These are phyloP conservation scores for Sisymbrium irio DNA, from an alignment of 345 rosid species.

Conservation along the genomic window DNA sequence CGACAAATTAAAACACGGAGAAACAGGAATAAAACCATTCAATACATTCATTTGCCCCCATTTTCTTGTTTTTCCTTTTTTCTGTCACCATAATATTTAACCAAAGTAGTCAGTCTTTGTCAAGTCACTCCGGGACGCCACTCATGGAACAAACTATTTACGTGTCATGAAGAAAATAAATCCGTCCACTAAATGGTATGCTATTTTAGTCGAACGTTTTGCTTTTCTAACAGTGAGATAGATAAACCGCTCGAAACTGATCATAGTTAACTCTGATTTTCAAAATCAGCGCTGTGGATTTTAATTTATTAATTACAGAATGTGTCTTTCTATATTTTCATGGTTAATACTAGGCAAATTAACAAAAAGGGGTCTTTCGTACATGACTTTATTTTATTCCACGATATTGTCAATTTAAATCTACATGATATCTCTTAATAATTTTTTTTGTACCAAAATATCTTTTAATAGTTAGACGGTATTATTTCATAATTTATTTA, in stretches of 20 bases:
- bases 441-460: no score
- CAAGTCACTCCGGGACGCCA: constrained; percentile 19
- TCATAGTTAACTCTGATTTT: neutral
- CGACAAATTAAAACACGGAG: neutral
- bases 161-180: constrained; percentile 18
- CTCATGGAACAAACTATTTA: constrained; percentile 23
- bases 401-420: no score
- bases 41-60: neutral
- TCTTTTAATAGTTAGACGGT: no score
- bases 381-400: no score
- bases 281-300: neutral
- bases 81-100: neutral
- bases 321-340: neutral
- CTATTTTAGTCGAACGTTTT: constrained; percentile 13
- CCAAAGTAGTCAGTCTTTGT: constrained; percentile 14
- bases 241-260: constrained; percentile 1
- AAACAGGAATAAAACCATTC: neutral
- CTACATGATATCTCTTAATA: no score
- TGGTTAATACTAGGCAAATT: constrained; percentile 13
- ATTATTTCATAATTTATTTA: no score
- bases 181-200: constrained; percentile 17
- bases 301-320: neutral
- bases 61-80: neutral
- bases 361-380: neutral
- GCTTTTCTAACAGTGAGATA: constrained; percentile 7